Conservation (phyloP, 306 rosid genomes). For the Prunus mongolica region DNA sequence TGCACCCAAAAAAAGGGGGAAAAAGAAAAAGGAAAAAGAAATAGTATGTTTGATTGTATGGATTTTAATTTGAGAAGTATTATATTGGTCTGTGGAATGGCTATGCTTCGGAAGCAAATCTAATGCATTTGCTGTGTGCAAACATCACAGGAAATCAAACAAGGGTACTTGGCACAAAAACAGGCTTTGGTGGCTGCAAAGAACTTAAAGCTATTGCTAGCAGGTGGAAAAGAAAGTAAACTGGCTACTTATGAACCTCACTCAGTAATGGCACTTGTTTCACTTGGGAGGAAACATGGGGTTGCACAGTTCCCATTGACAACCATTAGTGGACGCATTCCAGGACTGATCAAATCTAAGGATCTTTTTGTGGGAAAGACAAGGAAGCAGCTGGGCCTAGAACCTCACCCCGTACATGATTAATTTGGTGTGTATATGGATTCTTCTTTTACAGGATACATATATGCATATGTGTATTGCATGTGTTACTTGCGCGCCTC, state of each 20-base stretch:
- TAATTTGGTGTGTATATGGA: neutral
- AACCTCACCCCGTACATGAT: constrained; percentile 19
- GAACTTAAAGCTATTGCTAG: constrained; percentile 52
- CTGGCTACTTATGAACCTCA: constrained; percentile 44
- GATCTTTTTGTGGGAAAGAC: constrained; percentile 74
- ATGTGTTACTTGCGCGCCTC: too few species aligned
- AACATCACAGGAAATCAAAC: constrained; percentile 63
- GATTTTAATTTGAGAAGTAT: neutral
- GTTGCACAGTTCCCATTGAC: constrained; percentile 61
- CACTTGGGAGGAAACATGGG: constrained; percentile 70
- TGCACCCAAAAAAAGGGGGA: neutral
- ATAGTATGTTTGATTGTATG: neutral
- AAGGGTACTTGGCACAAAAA: constrained; percentile 67
- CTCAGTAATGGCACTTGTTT: constrained; percentile 47
- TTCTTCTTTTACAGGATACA: neutral
- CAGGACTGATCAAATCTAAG: constrained; percentile 60
- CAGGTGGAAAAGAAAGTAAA: constrained; percentile 42
- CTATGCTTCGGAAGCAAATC: neutral
- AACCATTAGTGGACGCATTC: constrained; percentile 50
- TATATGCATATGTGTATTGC: neutral
- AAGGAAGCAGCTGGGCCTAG: constrained; percentile 62
- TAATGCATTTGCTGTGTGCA: constrained; percentile 16
- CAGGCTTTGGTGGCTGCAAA: constrained; percentile 63
- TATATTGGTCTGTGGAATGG: neutral
- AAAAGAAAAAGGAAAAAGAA: neutral